These are phyloP conservation scores for Kwoniella heveanensis DNA, from an alignment of 768 basidiomycete species.

Conservation along the genomic window DNA sequence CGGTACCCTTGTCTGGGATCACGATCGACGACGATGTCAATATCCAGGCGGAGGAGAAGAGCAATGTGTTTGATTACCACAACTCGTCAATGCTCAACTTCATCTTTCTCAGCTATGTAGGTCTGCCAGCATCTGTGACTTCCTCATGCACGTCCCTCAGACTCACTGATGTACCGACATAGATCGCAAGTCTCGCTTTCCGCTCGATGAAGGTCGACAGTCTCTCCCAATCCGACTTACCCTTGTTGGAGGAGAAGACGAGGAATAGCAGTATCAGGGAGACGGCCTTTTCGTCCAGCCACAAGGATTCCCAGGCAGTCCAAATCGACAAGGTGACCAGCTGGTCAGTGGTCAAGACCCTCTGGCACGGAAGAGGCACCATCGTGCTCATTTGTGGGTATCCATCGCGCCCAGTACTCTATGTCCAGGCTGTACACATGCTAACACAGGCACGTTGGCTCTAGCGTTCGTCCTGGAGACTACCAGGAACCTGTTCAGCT, in stretches of 20 bases:
- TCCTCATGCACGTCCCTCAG: neutral
- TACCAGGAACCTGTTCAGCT: conserved; percentile 24
- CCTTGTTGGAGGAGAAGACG: conserved; percentile 38
- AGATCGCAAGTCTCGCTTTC: conserved; percentile 33
- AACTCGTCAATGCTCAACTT: conserved; percentile 39
- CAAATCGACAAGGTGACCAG: conserved; percentile 18
- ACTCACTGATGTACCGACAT: neutral
- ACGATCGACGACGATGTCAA: conserved; percentile 8
- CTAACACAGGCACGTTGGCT: too few species aligned
- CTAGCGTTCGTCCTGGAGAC: conserved; percentile 33
- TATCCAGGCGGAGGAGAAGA: conserved; percentile 2
- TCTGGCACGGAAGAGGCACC: conserved; percentile 30
- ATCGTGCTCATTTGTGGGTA: conserved; percentile 36
- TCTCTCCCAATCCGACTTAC: conserved; percentile 33
- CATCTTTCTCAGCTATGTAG: conserved; percentile 34
- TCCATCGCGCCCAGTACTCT: too few species aligned
- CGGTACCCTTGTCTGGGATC: conserved; percentile 2
- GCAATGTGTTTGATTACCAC: conserved; percentile 39
- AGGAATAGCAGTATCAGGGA: conserved; percentile 30
- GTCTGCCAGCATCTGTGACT: neutral
- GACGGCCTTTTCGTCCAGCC: conserved; percentile 10
- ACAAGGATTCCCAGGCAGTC: neutral
- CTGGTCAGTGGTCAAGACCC: conserved; percentile 31
- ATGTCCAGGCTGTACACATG: too few species aligned
- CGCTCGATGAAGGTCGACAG: conserved; percentile 28